These are phyloP conservation scores for Coemansia sp. DNA, from an alignment of 192 early-diverging fungal species.

Conservation along the genomic window DNA sequence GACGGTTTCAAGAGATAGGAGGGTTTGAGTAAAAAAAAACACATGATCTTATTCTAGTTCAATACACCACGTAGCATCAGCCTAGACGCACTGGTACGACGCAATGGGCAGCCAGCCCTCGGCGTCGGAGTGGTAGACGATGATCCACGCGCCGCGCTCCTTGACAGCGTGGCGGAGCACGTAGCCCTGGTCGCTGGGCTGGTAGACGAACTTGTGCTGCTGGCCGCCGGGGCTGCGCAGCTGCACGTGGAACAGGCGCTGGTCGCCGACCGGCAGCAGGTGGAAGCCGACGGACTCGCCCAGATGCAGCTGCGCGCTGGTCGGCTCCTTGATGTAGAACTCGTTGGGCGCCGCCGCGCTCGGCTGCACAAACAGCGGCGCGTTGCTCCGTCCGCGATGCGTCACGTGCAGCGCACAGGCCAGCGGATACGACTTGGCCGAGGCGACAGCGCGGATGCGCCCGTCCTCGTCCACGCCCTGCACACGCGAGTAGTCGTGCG, in stretches of 20 bases:
- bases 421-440: slow-evolving; percentile 49
- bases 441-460: slow-evolving; percentile 36
- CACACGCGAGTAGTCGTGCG: slow-evolving; percentile 50
- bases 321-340: slow-evolving; percentile 57
- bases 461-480: slow-evolving; percentile 52
- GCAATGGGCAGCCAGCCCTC: slow-evolving; percentile 57
- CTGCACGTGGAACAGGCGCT: slow-evolving; percentile 55
- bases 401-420: slow-evolving; percentile 43
- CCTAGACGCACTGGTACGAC: slow-evolving; percentile 46
- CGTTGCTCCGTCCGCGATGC: slow-evolving; percentile 45
- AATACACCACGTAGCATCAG: background rate
- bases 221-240: slow-evolving; percentile 53
- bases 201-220: slow-evolving; percentile 57
- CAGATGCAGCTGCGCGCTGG: slow-evolving; percentile 38
- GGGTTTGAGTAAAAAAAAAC: background rate
- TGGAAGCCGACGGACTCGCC: slow-evolving; percentile 54
- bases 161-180: slow-evolving; percentile 54
- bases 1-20: too few relatives aligned
- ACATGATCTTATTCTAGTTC: background rate
- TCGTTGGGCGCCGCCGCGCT: slow-evolving; percentile 49
- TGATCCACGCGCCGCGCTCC: slow-evolving; percentile 58
- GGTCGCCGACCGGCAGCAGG: slow-evolving; percentile 51
- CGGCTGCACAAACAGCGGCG: slow-evolving; percentile 46
- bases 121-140: slow-evolving; percentile 54
- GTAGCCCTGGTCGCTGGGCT: slow-evolving; percentile 57